Conservation (phyloP, 2,329 filamentous ascomycete genomes). For the Ascochyta viciae-villosae region DNA sequence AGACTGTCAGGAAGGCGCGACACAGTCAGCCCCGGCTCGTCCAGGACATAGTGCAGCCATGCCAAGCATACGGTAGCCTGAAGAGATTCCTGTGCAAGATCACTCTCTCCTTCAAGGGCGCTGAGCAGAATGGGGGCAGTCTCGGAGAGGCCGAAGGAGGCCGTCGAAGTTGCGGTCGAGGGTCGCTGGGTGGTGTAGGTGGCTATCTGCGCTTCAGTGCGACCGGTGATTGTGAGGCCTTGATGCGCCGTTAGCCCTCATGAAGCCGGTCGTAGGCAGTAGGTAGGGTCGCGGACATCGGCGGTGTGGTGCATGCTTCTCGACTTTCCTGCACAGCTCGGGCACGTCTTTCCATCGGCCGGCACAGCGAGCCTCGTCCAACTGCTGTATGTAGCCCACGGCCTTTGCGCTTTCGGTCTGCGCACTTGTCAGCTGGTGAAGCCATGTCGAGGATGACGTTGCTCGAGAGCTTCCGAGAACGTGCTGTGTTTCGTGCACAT, state of each 20-base stretch:
- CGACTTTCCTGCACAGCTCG: slow-evolving; percentile 89
- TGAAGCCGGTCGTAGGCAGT: slow-evolving; percentile 12
- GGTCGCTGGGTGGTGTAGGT: slow-evolving; percentile 51
- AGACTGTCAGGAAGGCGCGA: slow-evolving; percentile 69
- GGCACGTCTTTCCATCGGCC: slow-evolving; percentile 86
- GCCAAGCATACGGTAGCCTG: slow-evolving; percentile 84
- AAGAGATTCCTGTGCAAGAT: slow-evolving; percentile 64
- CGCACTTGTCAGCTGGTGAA: slow-evolving; percentile 36
- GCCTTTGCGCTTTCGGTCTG: slow-evolving; percentile 74
- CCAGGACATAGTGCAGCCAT: slow-evolving; percentile 82
- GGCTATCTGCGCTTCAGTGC: slow-evolving; percentile 56
- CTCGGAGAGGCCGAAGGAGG: slow-evolving; percentile 41
- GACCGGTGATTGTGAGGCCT: slow-evolving; percentile 57
- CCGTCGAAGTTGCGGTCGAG: slow-evolving; percentile 50
- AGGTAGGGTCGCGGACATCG: slow-evolving; percentile 68
- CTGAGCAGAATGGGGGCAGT: slow-evolving; percentile 51
- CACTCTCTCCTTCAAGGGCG: slow-evolving; percentile 50
- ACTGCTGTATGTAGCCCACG: slow-evolving; percentile 77
- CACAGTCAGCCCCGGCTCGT: slow-evolving; percentile 70
- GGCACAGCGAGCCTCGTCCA: slow-evolving; percentile 87
- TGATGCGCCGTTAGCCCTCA: slow-evolving; percentile 26
- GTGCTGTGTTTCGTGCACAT: neutral
- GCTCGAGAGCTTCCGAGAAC: slow-evolving; percentile 15
- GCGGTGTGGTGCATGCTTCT: slow-evolving; percentile 87
- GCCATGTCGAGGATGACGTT: slow-evolving; percentile 41